Evolutionary conservation across 768 basidiomycete species (phyloP), one percentile per base, ranked within the genome.

Genomic region (Lentinula boryana): DNA sequence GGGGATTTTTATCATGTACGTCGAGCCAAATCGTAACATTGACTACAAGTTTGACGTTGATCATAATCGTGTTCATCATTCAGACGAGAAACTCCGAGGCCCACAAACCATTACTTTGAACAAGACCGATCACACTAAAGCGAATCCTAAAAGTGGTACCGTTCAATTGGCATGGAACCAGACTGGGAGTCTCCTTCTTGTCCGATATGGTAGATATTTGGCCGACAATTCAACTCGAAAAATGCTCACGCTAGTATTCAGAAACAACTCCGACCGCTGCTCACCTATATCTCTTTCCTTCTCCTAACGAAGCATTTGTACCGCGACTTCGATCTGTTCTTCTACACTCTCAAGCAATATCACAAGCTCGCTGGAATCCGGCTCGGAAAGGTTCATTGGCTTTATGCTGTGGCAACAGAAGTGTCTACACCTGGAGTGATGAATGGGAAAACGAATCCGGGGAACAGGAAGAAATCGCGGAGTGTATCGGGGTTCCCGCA

Each of bases 401-500:
- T 0, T 65, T 90, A 8, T 88, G 88, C 63, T 89, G 86, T 65
- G 87, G 86, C 10, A 80, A 72, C 53, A 81, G 82, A 59, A 84
- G 87, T 58, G 69, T 91, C 23, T 91, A 88, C 70, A 83, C 80
- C 7, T 94, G 91, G 91, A 91, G 87, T 64, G 89, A 91, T 63
- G 91, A 93, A 66, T 91, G 88, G 89, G 72, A 84, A 15, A 80
- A 78, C 32, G 84, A 84, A 49, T 76, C 72, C 5, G 81, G 78
- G 4, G 75, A 74, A 18, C 81, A 81, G 48, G 86, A 84, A 67
- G 93, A 93, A 67, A 88, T 93, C 74, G 92, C 93, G 2, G 95
- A 96, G 71, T 95, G 93, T 66, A 84, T 95, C 36, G 91, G 91
- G 6, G 84, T 97, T 4, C 95, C 95, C 36, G 83, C 88, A n/a